Percentiles rank a stretch among this genome's conserved stretches.
These are phyloP conservation scores for Babesia bovis DNA, from an alignment of 169 alveolate genomes.

Conservation along the genomic window DNA sequence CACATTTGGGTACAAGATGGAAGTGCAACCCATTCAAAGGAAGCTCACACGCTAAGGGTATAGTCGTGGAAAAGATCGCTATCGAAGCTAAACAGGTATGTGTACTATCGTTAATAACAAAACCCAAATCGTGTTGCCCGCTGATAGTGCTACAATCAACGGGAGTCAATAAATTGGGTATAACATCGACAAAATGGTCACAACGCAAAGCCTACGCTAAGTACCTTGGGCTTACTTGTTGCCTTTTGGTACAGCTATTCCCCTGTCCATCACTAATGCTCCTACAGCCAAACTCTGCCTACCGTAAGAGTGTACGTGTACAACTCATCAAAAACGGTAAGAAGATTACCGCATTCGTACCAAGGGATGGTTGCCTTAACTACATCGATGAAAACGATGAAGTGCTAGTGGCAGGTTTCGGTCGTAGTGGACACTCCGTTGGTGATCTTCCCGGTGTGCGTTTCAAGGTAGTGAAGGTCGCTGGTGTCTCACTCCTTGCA, in stretches of 20 bases:
- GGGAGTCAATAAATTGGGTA: constrained; percentile 70
- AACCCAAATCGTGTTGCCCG: constrained; percentile 71
- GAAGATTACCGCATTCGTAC: constrained; percentile 98
- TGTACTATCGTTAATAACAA: neutral
- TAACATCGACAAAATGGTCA: constrained; percentile 45
- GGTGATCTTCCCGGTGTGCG: constrained; percentile 99
- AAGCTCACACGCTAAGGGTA: constrained; percentile 99
- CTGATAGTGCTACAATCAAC: neutral
- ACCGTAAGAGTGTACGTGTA: constrained; percentile 99
- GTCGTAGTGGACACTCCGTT: constrained; percentile 99
- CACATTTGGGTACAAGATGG: constrained; percentile 94
- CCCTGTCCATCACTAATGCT: neutral
- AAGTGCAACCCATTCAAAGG: constrained; percentile 98
- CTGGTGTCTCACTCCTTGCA: constrained; percentile 94
- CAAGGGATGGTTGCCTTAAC: constrained; percentile 98
- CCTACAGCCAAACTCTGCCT: constrained; percentile 99
- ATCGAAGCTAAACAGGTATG: constrained; percentile 97
- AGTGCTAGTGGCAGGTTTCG: constrained; percentile 99
- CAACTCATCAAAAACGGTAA: constrained; percentile 98
- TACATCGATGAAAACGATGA: constrained; percentile 99
- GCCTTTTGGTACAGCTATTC: neutral
- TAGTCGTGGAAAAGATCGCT: constrained; percentile 98
- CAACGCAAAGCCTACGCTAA: constrained; percentile 1
- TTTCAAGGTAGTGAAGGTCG: constrained; percentile 98
- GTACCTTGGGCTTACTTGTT: constrained; percentile 1